A percentile compares a stretch with the other conserved stretches of the same genome.
phyloP scores from a whole-genome alignment of 495 filamentous ascomycete species.

The Penicillium maclennaniae region DNA sequence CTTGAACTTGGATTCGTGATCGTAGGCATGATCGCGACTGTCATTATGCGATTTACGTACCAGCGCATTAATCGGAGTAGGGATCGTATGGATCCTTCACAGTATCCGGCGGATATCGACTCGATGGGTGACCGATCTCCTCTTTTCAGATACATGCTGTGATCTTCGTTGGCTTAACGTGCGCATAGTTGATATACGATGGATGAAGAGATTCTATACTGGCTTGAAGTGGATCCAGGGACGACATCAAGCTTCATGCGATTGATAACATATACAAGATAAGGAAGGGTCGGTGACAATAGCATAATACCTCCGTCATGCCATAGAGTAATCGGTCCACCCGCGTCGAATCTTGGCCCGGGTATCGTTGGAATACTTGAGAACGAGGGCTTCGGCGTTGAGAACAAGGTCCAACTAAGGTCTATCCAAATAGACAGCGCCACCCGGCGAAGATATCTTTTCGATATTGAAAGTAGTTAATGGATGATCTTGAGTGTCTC shows the following conservation, averaged over 20 bases:
- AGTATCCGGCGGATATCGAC: slow-evolving; percentile 51
- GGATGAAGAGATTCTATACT: neutral
- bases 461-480: neutral
- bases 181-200: neutral
- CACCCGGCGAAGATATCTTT: neutral
- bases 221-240: neutral
- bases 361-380: neutral
- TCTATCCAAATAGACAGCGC: neutral
- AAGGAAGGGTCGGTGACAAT: neutral
- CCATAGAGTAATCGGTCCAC: neutral
- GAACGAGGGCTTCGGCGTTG: neutral
- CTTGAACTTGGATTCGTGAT: slow-evolving; percentile 67
- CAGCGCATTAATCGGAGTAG: slow-evolving; percentile 56
- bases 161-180: slow-evolving; percentile 3
- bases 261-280: neutral
- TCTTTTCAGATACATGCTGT: slow-evolving; percentile 60
- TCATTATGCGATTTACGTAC: slow-evolving; percentile 55
- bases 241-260: neutral
- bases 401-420: neutral
- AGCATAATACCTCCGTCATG: neutral
- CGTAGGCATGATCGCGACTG: slow-evolving; percentile 54
- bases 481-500: neutral
- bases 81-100: slow-evolving; percentile 45
- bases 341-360: neutral
- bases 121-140: slow-evolving; percentile 60